A percentile compares a stretch with the other conserved stretches of the same genome.
Conservation (phyloP, 2,329 filamentous ascomycete genomes). For the Penicillium oxalicum region DNA sequence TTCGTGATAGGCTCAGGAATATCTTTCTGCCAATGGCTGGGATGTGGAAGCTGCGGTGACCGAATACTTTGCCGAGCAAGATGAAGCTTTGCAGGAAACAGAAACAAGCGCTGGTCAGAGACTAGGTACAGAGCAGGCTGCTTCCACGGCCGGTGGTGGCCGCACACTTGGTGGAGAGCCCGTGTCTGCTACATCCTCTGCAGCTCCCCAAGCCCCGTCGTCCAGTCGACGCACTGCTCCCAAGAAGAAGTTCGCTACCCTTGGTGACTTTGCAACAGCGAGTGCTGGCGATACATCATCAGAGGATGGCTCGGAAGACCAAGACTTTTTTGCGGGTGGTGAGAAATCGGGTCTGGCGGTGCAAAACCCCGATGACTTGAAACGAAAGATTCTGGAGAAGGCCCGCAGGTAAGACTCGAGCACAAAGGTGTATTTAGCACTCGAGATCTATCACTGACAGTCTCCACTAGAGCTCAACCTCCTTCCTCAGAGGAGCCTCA, state of each 20-base stretch:
- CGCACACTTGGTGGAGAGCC: slow-evolving; percentile 30
- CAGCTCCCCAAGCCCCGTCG: slow-evolving; percentile 26
- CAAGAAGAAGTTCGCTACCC: slow-evolving; percentile 44
- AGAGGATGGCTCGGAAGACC: slow-evolving; percentile 48
- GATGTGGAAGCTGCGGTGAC: slow-evolving; percentile 58
- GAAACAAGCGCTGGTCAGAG: slow-evolving; percentile 22
- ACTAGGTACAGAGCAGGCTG: slow-evolving; percentile 19
- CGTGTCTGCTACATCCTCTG: slow-evolving; percentile 26
- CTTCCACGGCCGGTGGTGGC: slow-evolving; percentile 21
- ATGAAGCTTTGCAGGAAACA: slow-evolving; percentile 33
- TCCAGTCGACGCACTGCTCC: slow-evolving; percentile 24
- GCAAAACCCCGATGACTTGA: slow-evolving; percentile 56
- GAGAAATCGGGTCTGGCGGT: slow-evolving; percentile 65
- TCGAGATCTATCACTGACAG: too few species aligned
- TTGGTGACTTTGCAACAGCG: slow-evolving; percentile 39
- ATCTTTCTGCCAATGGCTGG: slow-evolving; percentile 61
- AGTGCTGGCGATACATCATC: slow-evolving; percentile 40
- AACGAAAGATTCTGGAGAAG: slow-evolving; percentile 47
- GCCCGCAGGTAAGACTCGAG: slow-evolving; percentile 30
- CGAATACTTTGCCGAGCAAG: slow-evolving; percentile 53
- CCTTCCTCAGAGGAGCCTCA: slow-evolving; percentile 41
- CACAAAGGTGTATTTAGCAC: too few species aligned
- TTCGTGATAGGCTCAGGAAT: slow-evolving; percentile 55
- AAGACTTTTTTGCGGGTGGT: slow-evolving; percentile 59
- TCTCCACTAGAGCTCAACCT: slow-evolving; percentile 22